Evolutionary conservation across 208 protist species (phyloP), one percentile per base, ranked within the genome.

Genomic region (Trypanosoma rangeli): DNA sequence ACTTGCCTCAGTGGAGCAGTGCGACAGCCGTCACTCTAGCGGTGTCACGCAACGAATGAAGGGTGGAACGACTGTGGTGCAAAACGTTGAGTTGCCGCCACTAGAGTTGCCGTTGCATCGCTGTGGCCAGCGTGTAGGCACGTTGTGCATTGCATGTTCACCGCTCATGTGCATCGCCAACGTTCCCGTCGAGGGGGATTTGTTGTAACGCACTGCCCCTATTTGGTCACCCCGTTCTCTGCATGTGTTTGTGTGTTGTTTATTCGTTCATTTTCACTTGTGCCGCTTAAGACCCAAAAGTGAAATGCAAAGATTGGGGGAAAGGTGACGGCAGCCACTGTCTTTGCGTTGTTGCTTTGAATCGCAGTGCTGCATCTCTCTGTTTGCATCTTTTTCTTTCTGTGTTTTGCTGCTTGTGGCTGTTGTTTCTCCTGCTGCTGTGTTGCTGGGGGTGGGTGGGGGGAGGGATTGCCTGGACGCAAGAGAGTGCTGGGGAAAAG

Each of bases 21-120:
- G 50, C 15, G n/a, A 49, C 24, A 8, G 15, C 15, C 12, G 42
- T 16, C 15, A 16, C 15, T 46, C 8, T 16, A 1, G 13, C 42
- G 15, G 13, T 16, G 15, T 3, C 8, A 28, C 28, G 62, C n/a
- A 12, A 28, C 1, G 16, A 39, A 50, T 24, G 20, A 33, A 46
- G 15, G 48, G 20, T 22, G 49, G 16, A 33, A 18, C 8, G 24
- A 53, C 37, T 0, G 9, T 28, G 49, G 64, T 52, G 53, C 35
- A 69, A 39, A 54, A 69, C 39, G 53, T 69, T 29, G 64, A 69
- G 42, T 33, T 69, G 10, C 22, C 35, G 22, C 39, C 52, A 22
- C 22, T 5, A n/a, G 64, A 69, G 20, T 15, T 69, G 28, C 52
- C 54, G 12, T 56, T 69, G 33, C 50, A 61, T 22, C 50, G 64